These are phyloP conservation scores for Mycena kentingensis DNA, from an alignment of 768 basidiomycete genomes.

Conservation along the genomic window DNA sequence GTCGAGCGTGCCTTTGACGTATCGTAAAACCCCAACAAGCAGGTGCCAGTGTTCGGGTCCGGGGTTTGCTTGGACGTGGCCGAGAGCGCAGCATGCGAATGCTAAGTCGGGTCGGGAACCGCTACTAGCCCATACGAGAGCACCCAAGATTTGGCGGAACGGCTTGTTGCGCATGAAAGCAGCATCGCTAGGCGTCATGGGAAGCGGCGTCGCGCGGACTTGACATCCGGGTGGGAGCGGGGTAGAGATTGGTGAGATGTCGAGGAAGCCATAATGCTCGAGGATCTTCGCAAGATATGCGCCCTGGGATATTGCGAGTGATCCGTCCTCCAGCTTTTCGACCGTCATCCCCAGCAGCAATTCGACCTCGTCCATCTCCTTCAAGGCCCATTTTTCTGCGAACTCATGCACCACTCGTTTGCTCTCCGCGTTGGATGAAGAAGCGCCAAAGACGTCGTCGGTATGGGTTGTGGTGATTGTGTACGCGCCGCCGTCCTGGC, in stretches of 20 bases:
- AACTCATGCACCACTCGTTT: slow-evolving; percentile 10
- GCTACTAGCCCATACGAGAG: slow-evolving; percentile 14
- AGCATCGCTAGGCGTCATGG: background rate
- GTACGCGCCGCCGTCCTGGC: background rate
- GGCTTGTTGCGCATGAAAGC: slow-evolving; percentile 18
- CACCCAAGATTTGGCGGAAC: slow-evolving; percentile 16
- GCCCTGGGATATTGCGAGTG: background rate
- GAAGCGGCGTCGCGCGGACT: background rate
- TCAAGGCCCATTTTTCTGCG: slow-evolving; percentile 11
- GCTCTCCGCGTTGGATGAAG: slow-evolving; percentile 8
- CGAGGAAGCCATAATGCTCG: background rate
- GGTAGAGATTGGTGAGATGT: slow-evolving; percentile 7
- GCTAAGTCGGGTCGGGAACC: slow-evolving; percentile 18
- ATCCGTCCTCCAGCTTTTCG: slow-evolving; percentile 4
- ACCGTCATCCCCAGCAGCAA: slow-evolving; percentile 11
- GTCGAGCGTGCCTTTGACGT: slow-evolving; percentile 32
- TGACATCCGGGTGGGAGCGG: background rate
- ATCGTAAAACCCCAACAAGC: slow-evolving; percentile 29
- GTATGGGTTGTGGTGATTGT: slow-evolving; percentile 13
- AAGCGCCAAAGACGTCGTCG: slow-evolving; percentile 7
- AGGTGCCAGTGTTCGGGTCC: slow-evolving; percentile 30
- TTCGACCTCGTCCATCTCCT: slow-evolving; percentile 1
- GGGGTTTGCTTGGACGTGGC: slow-evolving; percentile 22
- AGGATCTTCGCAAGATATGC: slow-evolving; percentile 7
- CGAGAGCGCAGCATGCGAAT: background rate